phyloP scores from a whole-genome alignment of 2,329 filamentous ascomycete genomes.

The Chalara sp. region DNA sequence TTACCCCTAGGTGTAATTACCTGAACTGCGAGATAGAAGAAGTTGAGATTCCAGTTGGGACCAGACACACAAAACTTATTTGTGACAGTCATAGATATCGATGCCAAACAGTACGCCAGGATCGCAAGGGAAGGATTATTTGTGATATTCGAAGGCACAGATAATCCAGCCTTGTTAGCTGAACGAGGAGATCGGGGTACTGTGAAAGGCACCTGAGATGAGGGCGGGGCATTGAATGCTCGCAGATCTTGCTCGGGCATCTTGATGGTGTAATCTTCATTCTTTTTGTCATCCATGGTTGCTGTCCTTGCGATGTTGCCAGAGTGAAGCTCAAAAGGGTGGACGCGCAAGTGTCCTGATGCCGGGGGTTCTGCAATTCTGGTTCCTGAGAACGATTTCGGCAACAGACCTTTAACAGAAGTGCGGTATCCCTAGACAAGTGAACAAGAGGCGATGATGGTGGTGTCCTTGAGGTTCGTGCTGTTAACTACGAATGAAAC shows the following conservation, averaged over 20 bases:
- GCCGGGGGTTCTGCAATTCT: too few species aligned
- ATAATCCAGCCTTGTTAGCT: conserved; percentile 26
- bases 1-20: conserved; percentile 43
- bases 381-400: too few species aligned
- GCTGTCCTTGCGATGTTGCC: conserved; percentile 2
- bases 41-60: conserved; percentile 87
- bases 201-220: conserved; percentile 30
- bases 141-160: conserved; percentile 38
- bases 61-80: conserved; percentile 98
- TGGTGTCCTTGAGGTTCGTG: too few species aligned
- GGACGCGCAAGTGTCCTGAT: too few species aligned
- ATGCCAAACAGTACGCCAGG: conserved; percentile 84
- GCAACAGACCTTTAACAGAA: too few species aligned
- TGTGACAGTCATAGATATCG: conserved; percentile 99
- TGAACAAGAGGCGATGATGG: too few species aligned
- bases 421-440: too few species aligned
- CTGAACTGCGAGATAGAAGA: conserved; percentile 89
- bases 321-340: too few species aligned
- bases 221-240: conserved; percentile 29
- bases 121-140: conserved; percentile 79
- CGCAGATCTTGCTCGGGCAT: conserved; percentile 42
- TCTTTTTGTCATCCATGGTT: conserved; percentile 84
- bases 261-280: conserved; percentile 69
- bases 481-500: too few species aligned
- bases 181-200: conserved; percentile 16